Conservation (phyloP, 139 green algal genomes). For the Chlamydomonas schloesseri region DNA sequence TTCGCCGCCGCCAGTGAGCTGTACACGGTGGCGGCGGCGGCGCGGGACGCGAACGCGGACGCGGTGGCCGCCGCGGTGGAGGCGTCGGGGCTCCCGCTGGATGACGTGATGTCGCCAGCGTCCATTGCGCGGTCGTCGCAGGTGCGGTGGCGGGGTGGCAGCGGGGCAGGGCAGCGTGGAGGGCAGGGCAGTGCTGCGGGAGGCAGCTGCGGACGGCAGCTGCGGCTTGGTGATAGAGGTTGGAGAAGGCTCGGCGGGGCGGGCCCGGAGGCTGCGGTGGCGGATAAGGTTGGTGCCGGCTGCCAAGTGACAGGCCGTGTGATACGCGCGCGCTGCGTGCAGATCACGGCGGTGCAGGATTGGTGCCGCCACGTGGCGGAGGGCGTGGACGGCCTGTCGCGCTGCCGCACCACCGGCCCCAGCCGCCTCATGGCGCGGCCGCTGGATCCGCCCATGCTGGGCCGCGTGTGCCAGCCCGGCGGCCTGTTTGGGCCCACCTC, state of each 20-base stretch:
- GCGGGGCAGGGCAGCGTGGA: too few relatives aligned
- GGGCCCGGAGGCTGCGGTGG: too few relatives aligned
- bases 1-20: slow-evolving; percentile 45
- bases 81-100: not conserved
- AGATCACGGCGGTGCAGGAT: slow-evolving; percentile 16
- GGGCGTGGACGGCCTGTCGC: not conserved
- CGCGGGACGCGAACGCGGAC: slow-evolving; percentile 5
- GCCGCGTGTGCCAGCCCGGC: not conserved
- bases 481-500: not conserved
- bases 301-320: too few relatives aligned
- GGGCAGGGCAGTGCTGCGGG: too few relatives aligned
- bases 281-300: too few relatives aligned
- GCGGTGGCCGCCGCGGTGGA: not conserved
- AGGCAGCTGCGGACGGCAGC: too few relatives aligned
- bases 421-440: slow-evolving; percentile 24
- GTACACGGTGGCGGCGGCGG: slow-evolving; percentile 22
- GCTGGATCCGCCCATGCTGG: not conserved
- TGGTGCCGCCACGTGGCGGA: slow-evolving; percentile 27
- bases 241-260: too few relatives aligned
- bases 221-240: too few relatives aligned
- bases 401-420: slow-evolving; percentile 7
- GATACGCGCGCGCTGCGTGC: too few relatives aligned
- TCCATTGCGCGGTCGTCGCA: not conserved
- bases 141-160: too few relatives aligned
- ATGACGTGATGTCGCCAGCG: not conserved